phyloP scores from a whole-genome alignment of 345 rosid genomes.

The Lepidium africanum region DNA sequence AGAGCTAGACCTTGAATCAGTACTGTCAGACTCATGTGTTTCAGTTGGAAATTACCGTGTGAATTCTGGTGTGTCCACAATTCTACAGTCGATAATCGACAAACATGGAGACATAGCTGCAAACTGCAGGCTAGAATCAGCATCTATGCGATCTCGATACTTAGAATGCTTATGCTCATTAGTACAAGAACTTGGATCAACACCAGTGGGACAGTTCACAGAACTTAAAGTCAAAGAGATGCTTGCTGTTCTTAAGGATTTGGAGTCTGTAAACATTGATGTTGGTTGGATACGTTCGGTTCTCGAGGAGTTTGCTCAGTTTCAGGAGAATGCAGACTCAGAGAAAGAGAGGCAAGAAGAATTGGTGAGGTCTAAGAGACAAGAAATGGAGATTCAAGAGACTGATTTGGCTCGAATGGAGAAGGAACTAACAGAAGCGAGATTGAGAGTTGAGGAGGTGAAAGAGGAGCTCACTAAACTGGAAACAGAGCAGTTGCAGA shows the following conservation, averaged over 20 bases:
- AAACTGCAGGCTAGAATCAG: slow-evolving; percentile 55
- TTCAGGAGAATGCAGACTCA: slow-evolving; percentile 30
- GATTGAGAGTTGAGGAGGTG: slow-evolving; percentile 31
- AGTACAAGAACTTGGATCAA: slow-evolving; percentile 63
- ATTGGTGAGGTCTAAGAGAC: slow-evolving; percentile 33
- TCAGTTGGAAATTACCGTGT: slow-evolving; percentile 73
- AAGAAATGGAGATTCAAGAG: slow-evolving; percentile 38
- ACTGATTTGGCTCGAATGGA: slow-evolving; percentile 44
- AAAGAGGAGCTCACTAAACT: slow-evolving; percentile 34
- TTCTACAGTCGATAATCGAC: slow-evolving; percentile 43
- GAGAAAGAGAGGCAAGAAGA: slow-evolving; percentile 40
- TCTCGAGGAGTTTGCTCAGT: slow-evolving; percentile 44
- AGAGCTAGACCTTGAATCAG: slow-evolving; percentile 40
- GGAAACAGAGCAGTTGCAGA: slow-evolving; percentile 34
- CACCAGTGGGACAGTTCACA: slow-evolving; percentile 43
- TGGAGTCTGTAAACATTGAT: slow-evolving; percentile 55
- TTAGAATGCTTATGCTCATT: slow-evolving; percentile 68
- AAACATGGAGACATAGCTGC: slow-evolving; percentile 75
- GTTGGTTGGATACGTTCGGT: slow-evolving; percentile 55
- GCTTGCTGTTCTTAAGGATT: slow-evolving; percentile 64
- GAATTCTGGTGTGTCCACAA: slow-evolving; percentile 39
- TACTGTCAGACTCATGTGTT: slow-evolving; percentile 56
- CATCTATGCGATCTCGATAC: slow-evolving; percentile 56
- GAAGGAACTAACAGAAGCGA: slow-evolving; percentile 36
- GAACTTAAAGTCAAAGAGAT: slow-evolving; percentile 58